Evolutionary conservation across 1,139 yeast genomes (phyloP).

Genomic region (Pichia sp.): DNA sequence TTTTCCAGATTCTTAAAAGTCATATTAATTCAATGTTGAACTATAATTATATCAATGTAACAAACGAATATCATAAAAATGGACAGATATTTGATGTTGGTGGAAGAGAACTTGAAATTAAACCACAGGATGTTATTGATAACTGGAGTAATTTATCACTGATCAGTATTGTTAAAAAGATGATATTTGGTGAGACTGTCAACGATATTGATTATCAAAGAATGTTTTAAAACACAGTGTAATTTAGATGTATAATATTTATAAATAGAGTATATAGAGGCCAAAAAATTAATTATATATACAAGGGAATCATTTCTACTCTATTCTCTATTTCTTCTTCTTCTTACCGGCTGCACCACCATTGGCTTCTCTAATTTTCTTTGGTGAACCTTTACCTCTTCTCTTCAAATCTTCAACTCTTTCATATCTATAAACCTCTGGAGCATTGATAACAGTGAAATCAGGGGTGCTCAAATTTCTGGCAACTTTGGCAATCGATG

Average conservation of each 20-base stretch:
- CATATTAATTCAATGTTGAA: constrained; percentile 22
- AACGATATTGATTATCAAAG: constrained; percentile 22
- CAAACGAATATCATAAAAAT: constrained; percentile 1
- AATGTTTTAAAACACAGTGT: constrained; percentile 17
- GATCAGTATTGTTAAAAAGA: constrained; percentile 12
- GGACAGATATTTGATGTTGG: not conserved
- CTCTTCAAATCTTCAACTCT: constrained; percentile 65
- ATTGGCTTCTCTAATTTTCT: constrained; percentile 51
- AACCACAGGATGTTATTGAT: constrained; percentile 12
- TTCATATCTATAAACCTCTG: constrained; percentile 60
- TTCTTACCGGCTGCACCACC: constrained; percentile 33
- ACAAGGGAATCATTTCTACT: not conserved
- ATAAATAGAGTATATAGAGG: not conserved
- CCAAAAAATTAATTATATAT: not conserved
- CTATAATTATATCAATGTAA: constrained; percentile 21
- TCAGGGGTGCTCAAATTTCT: constrained; percentile 18
- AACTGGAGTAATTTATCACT: constrained; percentile 21
- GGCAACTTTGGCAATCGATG: constrained; percentile 36
- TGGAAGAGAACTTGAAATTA: not conserved
- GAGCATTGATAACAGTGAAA: constrained; percentile 54
- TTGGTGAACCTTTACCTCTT: constrained; percentile 92
- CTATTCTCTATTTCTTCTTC: constrained; percentile 4
- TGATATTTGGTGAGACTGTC: constrained; percentile 23
- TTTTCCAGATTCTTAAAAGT: constrained; percentile 18
- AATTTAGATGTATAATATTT: not conserved